Evolutionary conservation across 345 rosid species (phyloP).

Genomic region (Citrus cavaleriei): DNA sequence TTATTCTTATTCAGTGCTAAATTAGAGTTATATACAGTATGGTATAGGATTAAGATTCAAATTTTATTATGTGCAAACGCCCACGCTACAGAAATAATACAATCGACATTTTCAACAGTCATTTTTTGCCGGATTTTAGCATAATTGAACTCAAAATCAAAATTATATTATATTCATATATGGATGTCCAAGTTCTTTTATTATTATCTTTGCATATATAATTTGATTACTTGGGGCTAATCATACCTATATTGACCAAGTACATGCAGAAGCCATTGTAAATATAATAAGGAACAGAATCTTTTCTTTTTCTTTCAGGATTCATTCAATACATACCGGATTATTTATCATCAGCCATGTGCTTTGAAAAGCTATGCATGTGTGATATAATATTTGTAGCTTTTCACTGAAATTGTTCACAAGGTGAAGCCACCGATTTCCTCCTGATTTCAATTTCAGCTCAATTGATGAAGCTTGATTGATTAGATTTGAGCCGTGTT

Average conservation of each 20-base stretch:
- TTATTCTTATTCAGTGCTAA: no score
- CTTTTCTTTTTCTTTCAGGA: not conserved
- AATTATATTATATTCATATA: no score
- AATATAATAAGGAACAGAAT: not conserved
- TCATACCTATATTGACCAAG: not conserved
- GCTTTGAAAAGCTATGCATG: constrained; percentile 13
- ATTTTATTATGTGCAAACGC: no score
- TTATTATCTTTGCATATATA: no score
- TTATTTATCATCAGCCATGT: not conserved
- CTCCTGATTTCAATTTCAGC: not conserved
- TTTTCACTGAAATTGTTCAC: not conserved
- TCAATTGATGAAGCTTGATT: not conserved
- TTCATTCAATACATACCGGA: not conserved
- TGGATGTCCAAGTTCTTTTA: no score
- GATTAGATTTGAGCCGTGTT: no score
- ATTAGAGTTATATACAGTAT: no score
- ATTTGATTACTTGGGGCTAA: not conserved
- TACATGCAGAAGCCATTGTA: not conserved
- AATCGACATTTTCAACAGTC: no score
- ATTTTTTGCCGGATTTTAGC: no score
- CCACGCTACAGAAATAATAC: no score
- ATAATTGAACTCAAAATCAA: no score
- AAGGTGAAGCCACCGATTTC: not conserved
- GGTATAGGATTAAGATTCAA: no score
- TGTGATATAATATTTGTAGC: not conserved